Percentiles rank a stretch among this genome's conserved stretches.
phyloP scores from a whole-genome alignment of 179 eudicot genomes.

The Nepenthes alata region DNA sequence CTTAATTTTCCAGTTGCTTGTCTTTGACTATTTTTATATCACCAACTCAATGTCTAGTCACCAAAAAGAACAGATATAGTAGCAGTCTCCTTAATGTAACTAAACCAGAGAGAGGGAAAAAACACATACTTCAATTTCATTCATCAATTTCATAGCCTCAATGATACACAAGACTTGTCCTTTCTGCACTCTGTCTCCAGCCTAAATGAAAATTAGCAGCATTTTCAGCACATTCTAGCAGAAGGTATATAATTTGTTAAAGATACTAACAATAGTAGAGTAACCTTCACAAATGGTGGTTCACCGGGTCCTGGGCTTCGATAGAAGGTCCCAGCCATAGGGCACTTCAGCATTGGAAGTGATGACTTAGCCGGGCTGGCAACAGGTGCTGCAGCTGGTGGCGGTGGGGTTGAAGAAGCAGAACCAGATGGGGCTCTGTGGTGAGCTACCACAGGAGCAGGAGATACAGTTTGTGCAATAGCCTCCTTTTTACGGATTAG shows the following conservation, averaged over 20 bases:
- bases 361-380: slow-evolving; percentile 47
- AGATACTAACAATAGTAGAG: background rate
- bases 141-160: slow-evolving; percentile 98
- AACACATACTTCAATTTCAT: slow-evolving; percentile 66
- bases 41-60: background rate
- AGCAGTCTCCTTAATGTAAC: background rate
- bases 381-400: slow-evolving; percentile 34
- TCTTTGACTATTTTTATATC: no score
- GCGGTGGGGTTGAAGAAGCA: slow-evolving; percentile 28
- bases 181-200: slow-evolving; percentile 82
- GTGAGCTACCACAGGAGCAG: slow-evolving; percentile 29
- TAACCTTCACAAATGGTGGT: slow-evolving; percentile 76
- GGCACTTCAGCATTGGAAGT: slow-evolving; percentile 64
- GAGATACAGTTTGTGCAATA: slow-evolving; percentile 33
- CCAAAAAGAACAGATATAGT: background rate
- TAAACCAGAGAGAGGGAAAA: background rate
- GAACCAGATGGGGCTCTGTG: slow-evolving; percentile 8
- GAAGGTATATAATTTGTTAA: background rate
- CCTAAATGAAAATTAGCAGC: slow-evolving; percentile 27
- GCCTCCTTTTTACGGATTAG: slow-evolving; percentile 83
- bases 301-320: slow-evolving; percentile 76
- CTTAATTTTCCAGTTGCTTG: no score
- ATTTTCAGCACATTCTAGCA: background rate
- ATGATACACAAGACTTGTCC: slow-evolving; percentile 88
- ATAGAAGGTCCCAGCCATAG: slow-evolving; percentile 96